Evolutionary conservation across 306 rosid genomes (phyloP), one percentile per base, ranked within the genome.

Genomic region (Lathyrus sativus): DNA sequence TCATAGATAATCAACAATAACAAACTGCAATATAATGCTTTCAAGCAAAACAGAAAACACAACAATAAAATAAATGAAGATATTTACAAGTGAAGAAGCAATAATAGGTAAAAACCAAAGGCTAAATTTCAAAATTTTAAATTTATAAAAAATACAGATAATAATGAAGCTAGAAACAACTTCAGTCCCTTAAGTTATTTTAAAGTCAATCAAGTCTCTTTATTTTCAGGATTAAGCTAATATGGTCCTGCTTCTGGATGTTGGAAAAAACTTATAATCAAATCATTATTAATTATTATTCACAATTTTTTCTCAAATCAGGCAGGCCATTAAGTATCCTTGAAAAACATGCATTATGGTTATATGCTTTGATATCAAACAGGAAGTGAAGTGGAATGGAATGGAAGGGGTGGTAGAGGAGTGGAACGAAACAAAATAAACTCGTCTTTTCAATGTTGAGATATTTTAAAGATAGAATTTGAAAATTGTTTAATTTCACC

Each of bases 71-170:
- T 46, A 18, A 46, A 46, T 14, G 22, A 46, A 46, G 53, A 46
- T 46, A 46, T 46, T 46, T 46, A 46, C 53, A 46, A 46, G 11
- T 46, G 53, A 46, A 46, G 22, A 46, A 46, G 11, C 46, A 42
- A 14, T 46, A 46, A 46, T 46, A 14, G 22, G 19, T 46, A n/a
- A 46, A 46, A 9, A 46, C 53, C 53, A 14, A 5, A n/a, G 53
- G 17, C 22, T 14, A 14, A 45, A 46, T 14, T 14, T n/a, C 53
- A 46, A n/a, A 6, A 0, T 46, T 4, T 17, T 2, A 46, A 46
- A 46, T 46, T 14, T 46, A n/a, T 46, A 46, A 46, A 8, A 46
- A 46, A 46, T 46, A 46, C 7, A 46, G 53, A 46, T 46, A n/a
- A 46, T 46, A n/a, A n/a, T 14, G 53, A 46, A 46, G 53, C 53